These are phyloP conservation scores for Amanita subjunquillea DNA, from an alignment of 768 basidiomycete genomes.

Conservation along the genomic window DNA sequence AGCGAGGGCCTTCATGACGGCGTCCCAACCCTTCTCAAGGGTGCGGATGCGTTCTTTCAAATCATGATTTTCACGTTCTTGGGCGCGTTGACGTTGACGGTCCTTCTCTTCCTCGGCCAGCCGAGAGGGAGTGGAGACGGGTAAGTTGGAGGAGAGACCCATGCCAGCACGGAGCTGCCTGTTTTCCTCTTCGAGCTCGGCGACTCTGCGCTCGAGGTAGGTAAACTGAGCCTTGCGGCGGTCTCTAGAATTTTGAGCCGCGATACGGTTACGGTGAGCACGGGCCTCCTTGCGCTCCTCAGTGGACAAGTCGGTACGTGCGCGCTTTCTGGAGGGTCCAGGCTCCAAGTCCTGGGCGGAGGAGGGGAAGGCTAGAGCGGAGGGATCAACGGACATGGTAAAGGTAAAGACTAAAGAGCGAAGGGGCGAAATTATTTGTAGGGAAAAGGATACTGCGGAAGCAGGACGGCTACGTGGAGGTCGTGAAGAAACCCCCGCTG, in stretches of 20 bases:
- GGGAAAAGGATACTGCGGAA: constrained; percentile 19
- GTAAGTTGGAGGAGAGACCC: constrained; percentile 13
- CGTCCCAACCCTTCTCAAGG: constrained; percentile 76
- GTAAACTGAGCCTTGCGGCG: constrained; percentile 77
- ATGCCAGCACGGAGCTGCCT: constrained; percentile 53
- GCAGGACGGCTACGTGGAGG: constrained; percentile 28
- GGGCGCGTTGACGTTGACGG: constrained; percentile 22
- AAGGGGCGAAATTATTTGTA: constrained; percentile 8
- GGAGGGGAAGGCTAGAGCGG: constrained; percentile 20
- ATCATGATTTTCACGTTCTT: constrained; percentile 66
- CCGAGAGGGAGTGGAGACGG: constrained; percentile 15
- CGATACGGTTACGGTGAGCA: constrained; percentile 87
- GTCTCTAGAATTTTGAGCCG: constrained; percentile 89
- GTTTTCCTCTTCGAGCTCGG: constrained; percentile 80
- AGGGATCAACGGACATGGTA: constrained; percentile 18
- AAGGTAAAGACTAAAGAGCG: constrained; percentile 6
- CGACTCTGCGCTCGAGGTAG: constrained; percentile 55
- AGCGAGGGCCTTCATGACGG: constrained; percentile 65
- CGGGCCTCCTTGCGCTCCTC: constrained; percentile 84
- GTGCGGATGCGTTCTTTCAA: constrained; percentile 67
- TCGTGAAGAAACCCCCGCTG: constrained; percentile 14
- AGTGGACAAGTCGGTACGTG: constrained; percentile 48
- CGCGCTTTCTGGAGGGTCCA: constrained; percentile 64
- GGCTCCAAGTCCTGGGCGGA: constrained; percentile 14
- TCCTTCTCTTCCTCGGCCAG: constrained; percentile 30